Conservation (phyloP, 2,329 filamentous ascomycete species). For the Dactylellina cionopaga region DNA sequence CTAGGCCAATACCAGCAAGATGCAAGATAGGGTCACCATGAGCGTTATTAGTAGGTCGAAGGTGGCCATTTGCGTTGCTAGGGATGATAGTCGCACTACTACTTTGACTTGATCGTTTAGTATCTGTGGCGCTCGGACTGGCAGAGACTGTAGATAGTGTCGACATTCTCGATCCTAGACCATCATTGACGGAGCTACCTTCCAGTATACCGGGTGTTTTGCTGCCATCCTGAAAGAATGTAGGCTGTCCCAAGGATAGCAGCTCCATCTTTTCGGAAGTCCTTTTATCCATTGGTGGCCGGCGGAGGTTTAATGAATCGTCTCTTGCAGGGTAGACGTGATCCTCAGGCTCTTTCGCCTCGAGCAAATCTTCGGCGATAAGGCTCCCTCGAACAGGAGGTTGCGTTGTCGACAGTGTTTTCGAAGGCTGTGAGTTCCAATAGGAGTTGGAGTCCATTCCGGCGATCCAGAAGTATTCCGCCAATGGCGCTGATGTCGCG, state of each 20-base stretch:
- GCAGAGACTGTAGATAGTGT: conserved; percentile 44
- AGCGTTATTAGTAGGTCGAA: conserved; percentile 6
- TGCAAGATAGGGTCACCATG: conserved; percentile 58
- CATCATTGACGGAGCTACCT: conserved; percentile 1
- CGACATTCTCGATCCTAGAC: conserved; percentile 35
- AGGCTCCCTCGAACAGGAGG: conserved; percentile 57
- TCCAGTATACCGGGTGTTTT: conserved; percentile 27
- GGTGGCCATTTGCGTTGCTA: conserved; percentile 27
- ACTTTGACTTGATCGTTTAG: conserved; percentile 46
- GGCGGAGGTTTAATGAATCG: conserved; percentile 38
- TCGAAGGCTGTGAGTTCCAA: conserved; percentile 63
- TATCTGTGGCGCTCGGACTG: conserved; percentile 48
- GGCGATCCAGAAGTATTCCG: conserved; percentile 81
- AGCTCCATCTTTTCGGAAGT: conserved; percentile 38
- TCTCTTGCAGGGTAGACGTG: conserved; percentile 52
- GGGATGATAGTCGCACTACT: conserved; percentile 46
- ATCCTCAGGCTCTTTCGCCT: conserved; percentile 56
- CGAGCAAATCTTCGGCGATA: conserved; percentile 56
- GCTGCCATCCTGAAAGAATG: conserved; percentile 11
- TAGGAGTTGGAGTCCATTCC: conserved; percentile 75
- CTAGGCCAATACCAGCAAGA: conserved; percentile 61
- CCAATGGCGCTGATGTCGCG: conserved; percentile 70
- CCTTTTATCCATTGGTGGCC: conserved; percentile 29
- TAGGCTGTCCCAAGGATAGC: conserved; percentile 1
- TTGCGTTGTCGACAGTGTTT: conserved; percentile 60